A percentile compares a stretch with the other conserved stretches of the same genome.
These are phyloP conservation scores for Phytophthora macrochlamydospora DNA, from an alignment of 352 stramenopile species.

Conservation along the genomic window DNA sequence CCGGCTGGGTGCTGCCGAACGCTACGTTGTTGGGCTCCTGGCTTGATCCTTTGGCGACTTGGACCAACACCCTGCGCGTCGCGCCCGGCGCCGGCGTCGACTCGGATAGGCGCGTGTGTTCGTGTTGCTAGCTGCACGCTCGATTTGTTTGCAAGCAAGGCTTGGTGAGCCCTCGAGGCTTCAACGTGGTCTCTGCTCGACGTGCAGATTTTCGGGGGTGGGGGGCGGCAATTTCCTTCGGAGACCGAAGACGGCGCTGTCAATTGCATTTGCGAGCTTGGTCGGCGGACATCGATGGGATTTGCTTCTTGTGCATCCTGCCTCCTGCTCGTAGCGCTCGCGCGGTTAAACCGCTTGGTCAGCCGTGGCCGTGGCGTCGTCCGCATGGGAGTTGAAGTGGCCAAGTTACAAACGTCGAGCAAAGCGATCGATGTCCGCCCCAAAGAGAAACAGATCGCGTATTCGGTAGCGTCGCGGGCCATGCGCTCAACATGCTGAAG, in stretches of 20 bases:
- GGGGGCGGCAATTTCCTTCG: constrained; percentile 13
- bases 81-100: not conserved
- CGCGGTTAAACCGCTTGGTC: constrained; percentile 1
- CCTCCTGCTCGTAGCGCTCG: not conserved
- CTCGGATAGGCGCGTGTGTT: constrained; percentile 19
- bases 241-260: not conserved
- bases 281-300: constrained; percentile 1
- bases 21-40: constrained; percentile 24
- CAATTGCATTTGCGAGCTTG: too few species aligned
- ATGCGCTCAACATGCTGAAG: too few species aligned
- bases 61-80: not conserved
- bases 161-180: constrained; percentile 24
- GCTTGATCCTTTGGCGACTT: constrained; percentile 30
- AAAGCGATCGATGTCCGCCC: constrained; percentile 11
- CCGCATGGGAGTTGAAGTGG: constrained; percentile 8
- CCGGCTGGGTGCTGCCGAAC: constrained; percentile 19
- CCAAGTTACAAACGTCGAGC: constrained; percentile 2
- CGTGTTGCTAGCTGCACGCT: constrained; percentile 10
- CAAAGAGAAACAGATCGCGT: constrained; percentile 8
- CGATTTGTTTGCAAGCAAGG: constrained; percentile 31
- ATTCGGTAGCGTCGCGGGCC: constrained; percentile 17
- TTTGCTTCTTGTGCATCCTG: constrained; percentile 7
- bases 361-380: not conserved
- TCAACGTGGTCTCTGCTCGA: constrained; percentile 18
- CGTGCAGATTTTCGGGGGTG: constrained; percentile 9